Conservation (phyloP, 305 asterid genomes). For the Fraxinus greggii region DNA sequence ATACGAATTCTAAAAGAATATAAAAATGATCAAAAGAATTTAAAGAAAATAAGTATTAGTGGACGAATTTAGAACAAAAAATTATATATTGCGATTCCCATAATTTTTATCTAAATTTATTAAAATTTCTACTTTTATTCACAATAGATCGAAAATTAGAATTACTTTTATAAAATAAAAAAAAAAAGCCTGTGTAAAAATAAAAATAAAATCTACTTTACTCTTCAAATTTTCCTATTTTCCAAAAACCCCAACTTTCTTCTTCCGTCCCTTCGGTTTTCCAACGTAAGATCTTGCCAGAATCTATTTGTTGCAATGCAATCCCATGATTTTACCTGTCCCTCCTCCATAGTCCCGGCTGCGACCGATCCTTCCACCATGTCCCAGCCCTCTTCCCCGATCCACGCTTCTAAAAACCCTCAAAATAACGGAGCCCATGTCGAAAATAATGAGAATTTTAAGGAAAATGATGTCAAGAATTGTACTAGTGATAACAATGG, state of each 20-base stretch:
- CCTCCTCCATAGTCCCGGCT: constrained; percentile 47
- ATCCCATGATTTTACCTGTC: constrained; percentile 70
- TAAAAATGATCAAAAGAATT: too few species aligned
- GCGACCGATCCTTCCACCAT: constrained; percentile 39
- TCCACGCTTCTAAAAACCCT: not conserved
- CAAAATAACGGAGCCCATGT: not conserved
- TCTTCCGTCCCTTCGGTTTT: constrained; percentile 1
- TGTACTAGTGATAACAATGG: constrained; percentile 17
- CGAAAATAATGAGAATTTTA: not conserved
- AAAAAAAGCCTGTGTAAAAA: not conserved
- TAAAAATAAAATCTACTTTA: not conserved
- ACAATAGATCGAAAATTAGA: not conserved
- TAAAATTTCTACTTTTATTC: too few species aligned
- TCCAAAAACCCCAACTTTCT: not conserved
- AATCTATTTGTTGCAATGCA: constrained; percentile 51
- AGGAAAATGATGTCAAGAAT: constrained; percentile 23
- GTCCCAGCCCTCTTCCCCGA: constrained; percentile 2
- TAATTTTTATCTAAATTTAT: too few species aligned
- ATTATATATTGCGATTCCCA: too few species aligned
- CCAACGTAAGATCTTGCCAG: constrained; percentile 15
- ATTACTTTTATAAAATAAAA: not conserved
- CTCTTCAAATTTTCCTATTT: not conserved
- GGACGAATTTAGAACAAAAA: too few species aligned
- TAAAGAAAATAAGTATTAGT: too few species aligned
- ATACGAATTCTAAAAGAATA: too few species aligned